Evolutionary conservation across 1,139 yeast genomes (phyloP).

Genomic region (Blastobotrys buckinghamii): DNA sequence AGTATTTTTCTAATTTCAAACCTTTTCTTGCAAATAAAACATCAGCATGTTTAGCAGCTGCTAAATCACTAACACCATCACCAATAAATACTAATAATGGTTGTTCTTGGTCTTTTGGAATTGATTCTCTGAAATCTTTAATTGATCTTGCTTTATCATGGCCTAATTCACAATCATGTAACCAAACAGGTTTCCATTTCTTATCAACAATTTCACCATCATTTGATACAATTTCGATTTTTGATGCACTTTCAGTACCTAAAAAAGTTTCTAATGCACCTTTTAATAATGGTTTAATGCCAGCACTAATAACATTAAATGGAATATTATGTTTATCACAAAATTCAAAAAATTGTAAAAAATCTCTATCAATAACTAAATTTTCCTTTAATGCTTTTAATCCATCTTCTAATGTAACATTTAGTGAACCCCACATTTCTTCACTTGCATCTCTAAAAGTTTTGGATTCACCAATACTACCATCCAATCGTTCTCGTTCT

Average conservation of each 20-base stretch:
- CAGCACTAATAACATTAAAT: conserved; percentile 61
- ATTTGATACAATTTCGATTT: conserved; percentile 57
- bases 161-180: conserved; percentile 57
- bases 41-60: conserved; percentile 43
- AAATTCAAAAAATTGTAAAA: conserved; percentile 50
- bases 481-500: conserved; percentile 35
- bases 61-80: conserved; percentile 42
- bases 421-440: conserved; percentile 40
- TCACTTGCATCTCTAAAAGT: conserved; percentile 40
- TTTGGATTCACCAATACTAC: conserved; percentile 34
- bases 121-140: conserved; percentile 11
- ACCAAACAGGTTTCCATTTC: conserved; percentile 54
- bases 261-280: conserved; percentile 54
- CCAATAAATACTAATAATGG: conserved; percentile 40
- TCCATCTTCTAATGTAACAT: conserved; percentile 47
- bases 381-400: conserved; percentile 46
- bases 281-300: conserved; percentile 56
- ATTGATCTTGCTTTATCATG: conserved; percentile 57
- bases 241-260: conserved; percentile 48
- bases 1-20: conserved; percentile 38
- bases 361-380: conserved; percentile 56
- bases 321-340: conserved; percentile 48
- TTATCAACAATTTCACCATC: conserved; percentile 41
- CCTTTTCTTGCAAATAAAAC: conserved; percentile 41
- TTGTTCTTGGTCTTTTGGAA: conserved; percentile 15